Base-by-base conservation (phyloP, 768 basidiomycete species). In the Hygrophoropsis aurantiaca region DNA sequence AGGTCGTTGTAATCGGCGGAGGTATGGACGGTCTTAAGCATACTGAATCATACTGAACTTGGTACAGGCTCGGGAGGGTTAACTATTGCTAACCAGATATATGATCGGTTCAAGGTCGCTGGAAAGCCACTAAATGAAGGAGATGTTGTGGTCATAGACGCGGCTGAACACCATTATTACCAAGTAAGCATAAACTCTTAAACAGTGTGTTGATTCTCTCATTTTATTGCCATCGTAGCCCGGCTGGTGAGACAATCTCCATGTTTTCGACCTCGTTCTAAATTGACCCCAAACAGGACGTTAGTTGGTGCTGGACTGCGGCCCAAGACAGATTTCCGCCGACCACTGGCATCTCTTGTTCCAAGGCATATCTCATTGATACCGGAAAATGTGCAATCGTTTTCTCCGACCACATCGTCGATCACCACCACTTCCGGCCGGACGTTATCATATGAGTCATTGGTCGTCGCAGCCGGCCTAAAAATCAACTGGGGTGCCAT, bases 401-500 rank as follows among this genome's bases (percentile, higher is more conserved):
- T 98, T 65, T 77, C 82, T 42, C 95, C 95, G 4, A 71, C 74
- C 35, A 73, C 74, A 9, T 93, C 91, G 40, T 79, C 83, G 23
- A 68, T 98, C 33, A 83, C 79, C 9, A 90, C 92, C 19, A 67
- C 74, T 1, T 76, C 81, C 25, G 91, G 92, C 30, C 77, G 82
- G 42, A 77, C 74, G 37, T 66, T 93, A 48, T 74, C 76, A 19
- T 98, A 98, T 61, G 94, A 97, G 54, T 75, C 79, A 25, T 75
- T 99, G 27, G 84, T 99, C 19, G 87, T 99, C 41, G 90, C 94
- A 19, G 78, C 90, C 7, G 95, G 95, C 19, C 69, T 99, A 23
- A 82, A 95, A 68, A 87, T 77, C 64, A 94, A 97, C 62, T 95
- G 83, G 78, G 76, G 80, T 52, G 79, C 71, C 20, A 83, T 98